Base-by-base conservation (phyloP, 139 green algal species). In the Yamagishiella unicocca region DNA sequence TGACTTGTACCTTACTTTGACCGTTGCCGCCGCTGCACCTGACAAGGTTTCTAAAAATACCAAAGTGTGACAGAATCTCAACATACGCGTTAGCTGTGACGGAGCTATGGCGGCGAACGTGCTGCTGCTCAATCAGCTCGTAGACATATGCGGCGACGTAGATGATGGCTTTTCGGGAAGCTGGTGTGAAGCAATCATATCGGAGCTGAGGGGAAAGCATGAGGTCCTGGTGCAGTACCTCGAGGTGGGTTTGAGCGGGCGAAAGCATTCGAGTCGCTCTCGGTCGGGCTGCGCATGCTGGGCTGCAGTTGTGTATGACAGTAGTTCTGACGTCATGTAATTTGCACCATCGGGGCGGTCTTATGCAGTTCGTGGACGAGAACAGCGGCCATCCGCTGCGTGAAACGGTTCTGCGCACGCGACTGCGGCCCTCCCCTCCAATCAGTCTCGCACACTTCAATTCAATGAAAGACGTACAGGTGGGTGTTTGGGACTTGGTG, bases 361-460 rank as follows among this genome's bases (percentile, higher is more conserved):
- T n/a, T n/a, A n/a, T 35, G 55, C 77, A 86, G 80, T 86, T 86
- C 22, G 1, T 86, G 7, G 80, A 66, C 27, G 43, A 77, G 0
- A 25, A 37, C 0, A 6, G 19, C 8, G 45, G 31, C 1, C 19
- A 31, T 1, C 43, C 64, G 33, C 24, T 86, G 6, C 19, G 31
- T 0, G 80, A 86, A 45, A 50, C 35, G 21, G 45, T 86, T 2
- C 1, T 1, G 2, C 22, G 2, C 2, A 2, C 25, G 19, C 80
- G 80, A 8, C 2, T 86, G 0, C 62, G 80, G 22, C 80, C 80
- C 0, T n/a, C 61, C 17, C 62, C 64, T 9, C 80, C 62, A 12
- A 2, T 21, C 17, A 31, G 77, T 43, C 64, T 78, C 2, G 31
- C 64, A 8, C 35, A 38, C 31, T 78, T 86, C 22, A 33, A 38